Percentiles rank a stretch among this genome's conserved stretches.
phyloP scores from a whole-genome alignment of 441 rosid genomes.

The Adansonia rubrostipa region DNA sequence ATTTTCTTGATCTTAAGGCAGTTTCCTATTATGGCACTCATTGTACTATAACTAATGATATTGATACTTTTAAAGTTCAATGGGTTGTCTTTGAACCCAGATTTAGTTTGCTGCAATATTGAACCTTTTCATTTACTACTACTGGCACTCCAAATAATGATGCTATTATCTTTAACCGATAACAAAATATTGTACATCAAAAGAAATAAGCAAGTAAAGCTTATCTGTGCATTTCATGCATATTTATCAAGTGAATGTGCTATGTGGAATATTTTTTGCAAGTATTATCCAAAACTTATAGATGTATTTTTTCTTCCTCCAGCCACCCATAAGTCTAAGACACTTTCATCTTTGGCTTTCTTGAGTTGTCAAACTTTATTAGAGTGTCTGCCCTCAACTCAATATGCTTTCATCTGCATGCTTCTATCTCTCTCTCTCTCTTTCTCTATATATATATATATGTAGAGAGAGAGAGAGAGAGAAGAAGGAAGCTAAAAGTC shows the following conservation, averaged over 20 bases:
- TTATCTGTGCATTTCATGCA: not conserved
- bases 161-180: too few relatives aligned
- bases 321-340: slow-evolving; percentile 50
- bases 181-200: too few relatives aligned
- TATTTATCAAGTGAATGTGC: not conserved
- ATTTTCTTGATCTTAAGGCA: slow-evolving; percentile 4
- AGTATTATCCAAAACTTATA: slow-evolving; percentile 14
- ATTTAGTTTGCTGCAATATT: too few relatives aligned
- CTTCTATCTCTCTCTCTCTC: too few relatives aligned
- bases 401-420: slow-evolving; percentile 16
- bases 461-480: not conserved
- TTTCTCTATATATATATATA: too few relatives aligned
- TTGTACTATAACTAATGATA: too few relatives aligned
- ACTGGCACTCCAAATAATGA: too few relatives aligned
- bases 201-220: not conserved
- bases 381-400: slow-evolving; percentile 34
- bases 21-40: not conserved
- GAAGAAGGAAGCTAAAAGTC: slow-evolving; percentile 36
- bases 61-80: not conserved
- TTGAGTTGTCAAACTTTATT: slow-evolving; percentile 60
- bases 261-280: not conserved
- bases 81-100: not conserved
- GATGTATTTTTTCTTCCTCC: slow-evolving; percentile 35
- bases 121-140: too few relatives aligned
- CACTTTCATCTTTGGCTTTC: slow-evolving; percentile 36